phyloP scores from a whole-genome alignment of 164 flowering plant genomes.

The Chimonanthus salicifolius region DNA sequence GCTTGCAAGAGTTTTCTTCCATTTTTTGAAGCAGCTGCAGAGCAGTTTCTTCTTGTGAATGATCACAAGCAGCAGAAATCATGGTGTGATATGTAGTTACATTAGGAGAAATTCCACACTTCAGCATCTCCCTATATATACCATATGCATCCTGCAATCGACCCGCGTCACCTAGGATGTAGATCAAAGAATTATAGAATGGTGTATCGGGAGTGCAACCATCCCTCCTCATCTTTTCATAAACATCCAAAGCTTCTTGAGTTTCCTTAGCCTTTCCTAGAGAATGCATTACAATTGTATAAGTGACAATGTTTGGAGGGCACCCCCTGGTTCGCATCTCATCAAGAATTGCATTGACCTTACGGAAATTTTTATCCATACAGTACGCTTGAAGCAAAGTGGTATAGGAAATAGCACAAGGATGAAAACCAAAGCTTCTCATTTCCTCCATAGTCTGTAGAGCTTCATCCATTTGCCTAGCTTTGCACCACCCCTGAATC shows the following conservation, averaged over 20 bases:
- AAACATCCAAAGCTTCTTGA: constrained; percentile 40
- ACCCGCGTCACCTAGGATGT: constrained; percentile 40
- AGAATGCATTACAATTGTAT: constrained; percentile 51
- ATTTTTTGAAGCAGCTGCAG: constrained; percentile 41
- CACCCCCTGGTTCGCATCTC: constrained; percentile 53
- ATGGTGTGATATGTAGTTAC: constrained; percentile 47
- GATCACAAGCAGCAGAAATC: constrained; percentile 43
- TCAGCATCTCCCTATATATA: constrained; percentile 45
- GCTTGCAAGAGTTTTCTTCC: constrained; percentile 48
- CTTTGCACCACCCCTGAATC: constrained; percentile 62
- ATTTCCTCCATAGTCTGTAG: constrained; percentile 39
- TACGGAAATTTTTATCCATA: constrained; percentile 47
- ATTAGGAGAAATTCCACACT: constrained; percentile 39
- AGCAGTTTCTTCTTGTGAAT: constrained; percentile 50
- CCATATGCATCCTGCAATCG: constrained; percentile 44
- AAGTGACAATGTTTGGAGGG: constrained; percentile 47
- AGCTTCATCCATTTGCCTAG: constrained; percentile 41
- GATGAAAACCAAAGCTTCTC: constrained; percentile 37
- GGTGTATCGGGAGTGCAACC: constrained; percentile 49
- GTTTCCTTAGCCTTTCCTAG: constrained; percentile 55
- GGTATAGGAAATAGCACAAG: constrained; percentile 54
- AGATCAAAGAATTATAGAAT: constrained; percentile 52
- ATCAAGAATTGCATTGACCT: constrained; percentile 35
- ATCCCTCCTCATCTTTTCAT: constrained; percentile 42
- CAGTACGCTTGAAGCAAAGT: constrained; percentile 53